Evolutionary conservation across 257 asterid species (phyloP).

Genomic region (Solanum habrochaites): DNA sequence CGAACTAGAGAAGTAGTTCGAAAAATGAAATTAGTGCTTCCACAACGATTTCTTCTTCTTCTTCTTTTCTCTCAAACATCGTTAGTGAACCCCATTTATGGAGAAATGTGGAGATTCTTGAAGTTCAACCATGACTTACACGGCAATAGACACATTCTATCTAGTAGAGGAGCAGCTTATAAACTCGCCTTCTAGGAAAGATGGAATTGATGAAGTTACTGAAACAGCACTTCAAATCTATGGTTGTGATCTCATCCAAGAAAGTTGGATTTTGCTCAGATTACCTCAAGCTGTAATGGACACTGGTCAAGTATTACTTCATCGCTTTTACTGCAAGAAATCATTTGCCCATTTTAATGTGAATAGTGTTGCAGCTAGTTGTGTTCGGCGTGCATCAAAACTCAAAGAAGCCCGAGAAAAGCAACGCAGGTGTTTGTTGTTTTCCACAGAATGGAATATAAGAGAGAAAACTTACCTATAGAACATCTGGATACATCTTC

Average conservation of each 20-base stretch:
- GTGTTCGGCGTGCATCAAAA: conserved; percentile 97
- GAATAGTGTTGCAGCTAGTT: conserved; percentile 95
- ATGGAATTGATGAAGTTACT: conserved; percentile 73
- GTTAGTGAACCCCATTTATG: not conserved
- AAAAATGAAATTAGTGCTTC: not conserved
- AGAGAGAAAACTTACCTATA: conserved; percentile 77
- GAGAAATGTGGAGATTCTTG: not conserved
- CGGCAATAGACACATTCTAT: conserved; percentile 83
- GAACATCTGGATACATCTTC: conserved; percentile 67
- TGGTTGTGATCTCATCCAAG: conserved; percentile 94
- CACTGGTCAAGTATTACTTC: conserved; percentile 85
- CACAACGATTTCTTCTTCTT: not conserved
- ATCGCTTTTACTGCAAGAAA: conserved; percentile 87
- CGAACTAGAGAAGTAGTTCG: not conserved
- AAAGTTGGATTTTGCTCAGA: conserved; percentile 80
- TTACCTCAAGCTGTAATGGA: conserved; percentile 98
- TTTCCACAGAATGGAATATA: conserved; percentile 91
- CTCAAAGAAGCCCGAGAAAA: conserved; percentile 85
- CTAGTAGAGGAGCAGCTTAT: conserved; percentile 65
- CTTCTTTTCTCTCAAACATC: not conserved
- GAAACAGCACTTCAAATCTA: conserved; percentile 77
- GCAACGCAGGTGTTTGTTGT: conserved; percentile 79
- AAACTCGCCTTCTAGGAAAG: conserved; percentile 67
- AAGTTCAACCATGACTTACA: conserved; percentile 48
- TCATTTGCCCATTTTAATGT: conserved; percentile 79